A percentile compares a stretch with the other conserved stretches of the same genome.
Evolutionary conservation across 2,329 filamentous ascomycete species (phyloP).

Genomic region (Huntiella abstrusa): DNA sequence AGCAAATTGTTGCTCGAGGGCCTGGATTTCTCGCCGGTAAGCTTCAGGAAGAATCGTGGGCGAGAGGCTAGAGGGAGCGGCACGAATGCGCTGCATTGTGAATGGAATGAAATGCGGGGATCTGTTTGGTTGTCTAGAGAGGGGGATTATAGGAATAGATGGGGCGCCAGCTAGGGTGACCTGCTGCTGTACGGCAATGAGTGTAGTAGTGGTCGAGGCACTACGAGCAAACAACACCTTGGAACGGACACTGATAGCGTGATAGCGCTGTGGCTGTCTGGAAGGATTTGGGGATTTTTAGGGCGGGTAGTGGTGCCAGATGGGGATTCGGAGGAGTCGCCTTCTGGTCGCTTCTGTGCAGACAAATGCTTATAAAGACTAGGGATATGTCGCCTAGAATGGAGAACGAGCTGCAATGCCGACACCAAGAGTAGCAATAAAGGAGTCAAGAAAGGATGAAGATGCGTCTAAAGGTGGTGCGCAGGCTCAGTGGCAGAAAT

Average conservation of each 20-base stretch:
- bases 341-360: constrained; percentile 2
- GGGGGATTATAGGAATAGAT: not conserved
- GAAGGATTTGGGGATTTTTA: not conserved
- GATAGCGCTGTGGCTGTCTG: constrained; percentile 1
- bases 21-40: constrained; percentile 43
- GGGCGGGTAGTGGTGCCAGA: not conserved
- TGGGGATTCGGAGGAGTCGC: not conserved
- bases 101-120: not conserved
- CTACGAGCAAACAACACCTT: no score
- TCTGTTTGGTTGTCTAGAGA: not conserved
- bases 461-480: not conserved
- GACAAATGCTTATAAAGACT: not conserved
- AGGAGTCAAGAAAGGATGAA: not conserved
- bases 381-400: not conserved
- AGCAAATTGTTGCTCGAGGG: constrained; percentile 41
- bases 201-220: no score
- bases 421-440: not conserved
- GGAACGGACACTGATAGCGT: not conserved
- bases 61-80: constrained; percentile 4
- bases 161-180: no score
- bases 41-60: constrained; percentile 30
- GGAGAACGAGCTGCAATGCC: not conserved
- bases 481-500: not conserved
- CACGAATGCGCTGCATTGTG: constrained; percentile 6
- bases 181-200: no score